These are phyloP conservation scores for Leishmania lainsoni DNA, from an alignment of 208 protist species.

Conservation along the genomic window DNA sequence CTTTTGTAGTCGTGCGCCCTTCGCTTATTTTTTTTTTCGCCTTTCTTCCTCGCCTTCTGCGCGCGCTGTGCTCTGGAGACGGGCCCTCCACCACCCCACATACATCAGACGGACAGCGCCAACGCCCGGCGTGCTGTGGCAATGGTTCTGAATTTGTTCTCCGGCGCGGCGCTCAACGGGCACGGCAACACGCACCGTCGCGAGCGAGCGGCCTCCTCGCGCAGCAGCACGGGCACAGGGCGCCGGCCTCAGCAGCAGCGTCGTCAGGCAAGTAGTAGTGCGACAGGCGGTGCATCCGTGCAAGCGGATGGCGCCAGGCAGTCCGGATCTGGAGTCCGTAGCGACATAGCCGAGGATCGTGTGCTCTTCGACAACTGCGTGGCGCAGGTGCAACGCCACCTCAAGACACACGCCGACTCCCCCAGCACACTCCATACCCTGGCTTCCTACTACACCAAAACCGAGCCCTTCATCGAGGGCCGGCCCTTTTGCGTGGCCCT, in stretches of 20 bases:
- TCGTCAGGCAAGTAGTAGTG: conserved; percentile 8
- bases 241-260: conserved; percentile 9
- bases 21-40: neutral
- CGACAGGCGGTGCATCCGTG: neutral
- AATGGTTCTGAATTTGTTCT: conserved; percentile 41
- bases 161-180: conserved; percentile 29
- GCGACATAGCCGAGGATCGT: conserved; percentile 42
- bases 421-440: conserved; percentile 83
- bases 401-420: conserved; percentile 70
- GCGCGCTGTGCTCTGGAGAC: neutral
- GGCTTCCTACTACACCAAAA: conserved; percentile 86
- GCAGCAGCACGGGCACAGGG: conserved; percentile 15
- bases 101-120: neutral
- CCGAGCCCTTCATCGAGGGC: conserved; percentile 73
- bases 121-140: neutral
- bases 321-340: conserved; percentile 12
- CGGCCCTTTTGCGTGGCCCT: conserved; percentile 88
- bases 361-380: conserved; percentile 80
- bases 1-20: neutral
- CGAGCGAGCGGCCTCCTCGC: conserved; percentile 14
- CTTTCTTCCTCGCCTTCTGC: neutral
- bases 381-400: conserved; percentile 79
- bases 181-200: conserved; percentile 5
- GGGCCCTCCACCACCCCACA: neutral
- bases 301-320: neutral